Evolutionary conservation across 495 filamentous ascomycete genomes (phyloP), one percentile per base, ranked within the genome.

Genomic region (Neurospora terricola): DNA sequence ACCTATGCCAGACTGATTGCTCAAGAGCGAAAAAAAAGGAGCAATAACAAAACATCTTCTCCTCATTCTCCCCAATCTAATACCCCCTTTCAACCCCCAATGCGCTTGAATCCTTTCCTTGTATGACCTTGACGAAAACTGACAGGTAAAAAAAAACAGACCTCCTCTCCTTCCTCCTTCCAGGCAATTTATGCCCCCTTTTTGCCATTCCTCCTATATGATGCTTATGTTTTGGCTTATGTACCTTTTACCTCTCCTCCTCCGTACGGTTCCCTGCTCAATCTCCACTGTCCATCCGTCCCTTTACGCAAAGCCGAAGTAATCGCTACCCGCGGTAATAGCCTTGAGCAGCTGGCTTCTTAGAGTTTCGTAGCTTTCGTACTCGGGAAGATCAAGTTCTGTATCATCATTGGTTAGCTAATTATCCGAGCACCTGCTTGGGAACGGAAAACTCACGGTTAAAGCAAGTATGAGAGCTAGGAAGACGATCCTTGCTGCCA

Each of bases 331-430:
- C 72, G 94, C 89, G 5, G 96, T 98, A 82, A 98, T 95, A 73
- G 96, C 96, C 42, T 93, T 97, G 81, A 96, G 91, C 70, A 98
- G 83, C 76, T 94, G 92, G 77, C 93, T 88, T 38, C 96, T 88
- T 62, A 99, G 88, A 78, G 87, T 86, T 75, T 99, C 96, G 80
- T 99, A 99, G 80, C 89, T 96, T 76, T 98, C 96, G 80, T 98
- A 99, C 82, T 99, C 96, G 73, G 96, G 96, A 75, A 99, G 90
- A 86, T 99, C 96, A 80, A 99, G 93, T 86, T 99, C 94, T 98
- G 4, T 34, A 34, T 34, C 34, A 34, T 34, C 34, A 34, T 5
- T 5, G 34, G 34, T 34, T 34, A 34, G 34, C 34, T 34, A 34
- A 34, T 34, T 34, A 34, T 34, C 34, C 34, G 4, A 34, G 34